These are phyloP conservation scores for Aspergillus neotritici DNA, from an alignment of 2,329 filamentous ascomycete genomes.

Conservation along the genomic window DNA sequence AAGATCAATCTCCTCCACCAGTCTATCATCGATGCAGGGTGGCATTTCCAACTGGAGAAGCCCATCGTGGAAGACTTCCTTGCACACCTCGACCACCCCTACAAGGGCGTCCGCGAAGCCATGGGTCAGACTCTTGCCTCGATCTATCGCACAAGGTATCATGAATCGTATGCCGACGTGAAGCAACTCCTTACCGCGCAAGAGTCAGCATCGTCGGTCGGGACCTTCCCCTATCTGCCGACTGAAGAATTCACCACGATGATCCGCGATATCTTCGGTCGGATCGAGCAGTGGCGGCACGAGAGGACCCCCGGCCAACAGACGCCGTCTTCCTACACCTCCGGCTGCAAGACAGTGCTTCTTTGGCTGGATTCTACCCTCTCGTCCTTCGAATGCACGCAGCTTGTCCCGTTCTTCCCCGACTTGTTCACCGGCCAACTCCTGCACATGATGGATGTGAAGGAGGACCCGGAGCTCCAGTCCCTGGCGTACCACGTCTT, in stretches of 20 bases:
- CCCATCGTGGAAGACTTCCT: conserved; percentile 87
- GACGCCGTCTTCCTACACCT: conserved; percentile 89
- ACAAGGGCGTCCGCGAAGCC: conserved; percentile 92
- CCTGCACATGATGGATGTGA: conserved; percentile 99
- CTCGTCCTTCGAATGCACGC: conserved; percentile 85
- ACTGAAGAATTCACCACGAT: conserved; percentile 66
- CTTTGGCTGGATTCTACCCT: conserved; percentile 91
- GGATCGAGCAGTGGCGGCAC: conserved; percentile 80
- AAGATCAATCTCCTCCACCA: conserved; percentile 91
- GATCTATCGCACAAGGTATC: conserved; percentile 85
- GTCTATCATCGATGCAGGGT: conserved; percentile 78
- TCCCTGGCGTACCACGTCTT: conserved; percentile 94
- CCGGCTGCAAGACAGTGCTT: conserved; percentile 90
- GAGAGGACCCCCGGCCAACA: conserved; percentile 83
- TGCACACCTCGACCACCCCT: conserved; percentile 88
- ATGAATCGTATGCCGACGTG: conserved; percentile 86
- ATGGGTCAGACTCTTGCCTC: conserved; percentile 85
- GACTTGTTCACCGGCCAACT: conserved; percentile 84
- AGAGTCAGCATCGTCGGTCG: conserved; percentile 72
- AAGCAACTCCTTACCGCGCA: conserved; percentile 69
- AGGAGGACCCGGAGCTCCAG: conserved; percentile 94
- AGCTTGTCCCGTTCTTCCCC: conserved; percentile 86
- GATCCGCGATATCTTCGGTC: conserved; percentile 68
- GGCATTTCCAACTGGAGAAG: conserved; percentile 90
- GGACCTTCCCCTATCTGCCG: conserved; percentile 75